These are phyloP conservation scores for Ustilago lituana DNA, from an alignment of 1,284 basidiomycete species.

Conservation along the genomic window DNA sequence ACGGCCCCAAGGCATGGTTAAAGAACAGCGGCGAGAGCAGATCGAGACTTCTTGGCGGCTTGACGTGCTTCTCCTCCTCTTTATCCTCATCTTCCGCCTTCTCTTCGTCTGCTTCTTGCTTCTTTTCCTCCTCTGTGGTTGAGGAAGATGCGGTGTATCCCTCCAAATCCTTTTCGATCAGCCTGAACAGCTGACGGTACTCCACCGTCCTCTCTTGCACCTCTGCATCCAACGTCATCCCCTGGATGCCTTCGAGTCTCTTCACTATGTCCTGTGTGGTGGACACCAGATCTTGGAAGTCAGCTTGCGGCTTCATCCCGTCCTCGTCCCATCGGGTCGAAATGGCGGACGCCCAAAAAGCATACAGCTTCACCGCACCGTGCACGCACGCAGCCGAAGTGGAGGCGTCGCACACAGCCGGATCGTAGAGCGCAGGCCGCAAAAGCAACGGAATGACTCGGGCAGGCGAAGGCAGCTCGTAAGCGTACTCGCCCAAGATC, in stretches of 20 bases:
- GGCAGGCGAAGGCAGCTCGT: constrained; percentile 60
- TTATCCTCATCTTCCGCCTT: neutral
- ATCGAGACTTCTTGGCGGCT: constrained; percentile 83
- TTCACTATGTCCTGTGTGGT: constrained; percentile 73
- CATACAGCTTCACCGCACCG: constrained; percentile 85
- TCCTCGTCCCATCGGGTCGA: constrained; percentile 80
- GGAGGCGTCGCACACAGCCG: constrained; percentile 21
- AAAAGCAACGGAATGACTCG: constrained; percentile 72
- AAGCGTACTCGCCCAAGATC: constrained; percentile 91
- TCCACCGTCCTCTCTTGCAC: constrained; percentile 91
- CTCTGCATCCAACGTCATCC: constrained; percentile 77
- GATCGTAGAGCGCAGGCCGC: constrained; percentile 30
- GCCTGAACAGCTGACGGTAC: constrained; percentile 79
- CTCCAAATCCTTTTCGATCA: constrained; percentile 81
- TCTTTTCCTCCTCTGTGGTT: neutral
- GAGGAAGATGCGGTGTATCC: neutral
- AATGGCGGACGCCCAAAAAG: constrained; percentile 79
- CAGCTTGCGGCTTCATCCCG: constrained; percentile 72
- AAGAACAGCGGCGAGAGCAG: constrained; percentile 85
- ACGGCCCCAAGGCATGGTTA: constrained; percentile 83
- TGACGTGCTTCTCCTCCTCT: neutral
- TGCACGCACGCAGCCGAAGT: constrained; percentile 74
- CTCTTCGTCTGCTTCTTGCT: neutral
- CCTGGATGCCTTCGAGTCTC: constrained; percentile 72
- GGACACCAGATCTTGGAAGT: constrained; percentile 74